These are phyloP conservation scores for Suillus weaverae DNA, from an alignment of 768 basidiomycete genomes.

Conservation along the genomic window DNA sequence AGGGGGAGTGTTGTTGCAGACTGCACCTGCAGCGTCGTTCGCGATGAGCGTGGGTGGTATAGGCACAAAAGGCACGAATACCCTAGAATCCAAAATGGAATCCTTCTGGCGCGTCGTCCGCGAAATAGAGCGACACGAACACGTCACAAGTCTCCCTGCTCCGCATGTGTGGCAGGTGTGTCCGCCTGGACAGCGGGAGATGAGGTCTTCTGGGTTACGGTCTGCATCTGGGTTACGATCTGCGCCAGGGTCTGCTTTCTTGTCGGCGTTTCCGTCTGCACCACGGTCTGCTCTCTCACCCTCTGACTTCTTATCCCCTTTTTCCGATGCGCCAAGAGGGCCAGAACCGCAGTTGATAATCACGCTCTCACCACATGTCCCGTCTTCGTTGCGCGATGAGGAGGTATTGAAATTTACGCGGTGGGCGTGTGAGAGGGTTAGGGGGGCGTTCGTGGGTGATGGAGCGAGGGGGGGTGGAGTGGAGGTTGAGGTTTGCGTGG, in stretches of 20 bases:
- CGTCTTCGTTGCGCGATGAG: constrained; percentile 61
- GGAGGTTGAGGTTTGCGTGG: constrained; percentile 71
- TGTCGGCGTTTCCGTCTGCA: background rate
- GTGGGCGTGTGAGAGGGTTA: constrained; percentile 74
- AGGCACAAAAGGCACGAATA: constrained; percentile 4
- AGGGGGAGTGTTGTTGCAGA: constrained; percentile 87
- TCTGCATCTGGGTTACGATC: constrained; percentile 7
- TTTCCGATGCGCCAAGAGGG: background rate
- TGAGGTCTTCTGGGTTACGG: constrained; percentile 5
- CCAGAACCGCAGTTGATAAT: constrained; percentile 54
- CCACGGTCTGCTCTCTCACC: constrained; percentile 6
- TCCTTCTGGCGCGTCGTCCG: constrained; percentile 77
- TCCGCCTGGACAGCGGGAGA: constrained; percentile 34
- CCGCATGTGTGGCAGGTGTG: constrained; percentile 90
- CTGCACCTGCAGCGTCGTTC: constrained; percentile 55
- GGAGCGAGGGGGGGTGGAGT: constrained; percentile 30
- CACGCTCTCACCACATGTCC: constrained; percentile 79
- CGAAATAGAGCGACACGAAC: constrained; percentile 86
- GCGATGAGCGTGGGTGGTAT: background rate
- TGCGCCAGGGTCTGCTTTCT: background rate
- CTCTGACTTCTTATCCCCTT: background rate
- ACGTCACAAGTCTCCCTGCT: constrained; percentile 78
- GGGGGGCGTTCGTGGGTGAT: constrained; percentile 47
- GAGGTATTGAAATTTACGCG: constrained; percentile 71
- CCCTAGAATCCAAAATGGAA: constrained; percentile 68